Conservation (phyloP, 441 rosid genomes). For the Populus tomentosa region DNA sequence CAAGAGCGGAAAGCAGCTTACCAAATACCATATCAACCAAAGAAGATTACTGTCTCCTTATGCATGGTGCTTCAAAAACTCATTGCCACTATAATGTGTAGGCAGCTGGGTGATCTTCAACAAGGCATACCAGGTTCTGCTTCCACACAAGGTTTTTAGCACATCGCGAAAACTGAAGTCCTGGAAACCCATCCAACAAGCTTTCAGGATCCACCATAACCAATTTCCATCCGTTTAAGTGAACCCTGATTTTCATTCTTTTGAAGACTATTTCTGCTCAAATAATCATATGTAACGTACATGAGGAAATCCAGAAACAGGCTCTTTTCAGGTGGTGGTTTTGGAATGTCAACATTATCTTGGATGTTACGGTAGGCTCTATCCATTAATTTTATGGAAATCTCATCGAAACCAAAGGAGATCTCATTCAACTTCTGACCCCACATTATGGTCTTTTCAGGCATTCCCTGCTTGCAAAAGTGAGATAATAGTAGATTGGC, state of each 20-base stretch:
- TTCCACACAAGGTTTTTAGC: neutral
- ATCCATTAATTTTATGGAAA: conserved; percentile 46
- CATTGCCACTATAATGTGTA: neutral
- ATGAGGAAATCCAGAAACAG: conserved; percentile 63
- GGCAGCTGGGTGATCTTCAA: neutral
- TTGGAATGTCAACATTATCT: conserved; percentile 13
- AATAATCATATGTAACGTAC: conserved; percentile 55
- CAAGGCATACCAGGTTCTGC: neutral
- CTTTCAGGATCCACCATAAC: conserved; percentile 20
- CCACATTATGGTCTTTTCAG: conserved; percentile 58
- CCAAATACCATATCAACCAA: neutral
- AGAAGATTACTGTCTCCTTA: neutral
- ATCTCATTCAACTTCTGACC: conserved; percentile 55
- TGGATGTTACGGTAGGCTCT: conserved; percentile 34
- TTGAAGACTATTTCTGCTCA: conserved; percentile 31
- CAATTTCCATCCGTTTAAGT: conserved; percentile 22
- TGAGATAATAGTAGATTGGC: conserved; percentile 51
- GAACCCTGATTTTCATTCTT: conserved; percentile 18
- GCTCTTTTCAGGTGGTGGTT: conserved; percentile 41
- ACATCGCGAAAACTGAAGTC: neutral
- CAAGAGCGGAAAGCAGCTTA: neutral
- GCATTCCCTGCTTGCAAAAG: conserved; percentile 64
- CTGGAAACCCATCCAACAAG: neutral
- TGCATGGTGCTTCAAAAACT: neutral
- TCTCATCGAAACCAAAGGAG: conserved; percentile 55